These are phyloP conservation scores for Apiotrichum veenhuisii DNA, from an alignment of 1,284 basidiomycete genomes.

Conservation along the genomic window DNA sequence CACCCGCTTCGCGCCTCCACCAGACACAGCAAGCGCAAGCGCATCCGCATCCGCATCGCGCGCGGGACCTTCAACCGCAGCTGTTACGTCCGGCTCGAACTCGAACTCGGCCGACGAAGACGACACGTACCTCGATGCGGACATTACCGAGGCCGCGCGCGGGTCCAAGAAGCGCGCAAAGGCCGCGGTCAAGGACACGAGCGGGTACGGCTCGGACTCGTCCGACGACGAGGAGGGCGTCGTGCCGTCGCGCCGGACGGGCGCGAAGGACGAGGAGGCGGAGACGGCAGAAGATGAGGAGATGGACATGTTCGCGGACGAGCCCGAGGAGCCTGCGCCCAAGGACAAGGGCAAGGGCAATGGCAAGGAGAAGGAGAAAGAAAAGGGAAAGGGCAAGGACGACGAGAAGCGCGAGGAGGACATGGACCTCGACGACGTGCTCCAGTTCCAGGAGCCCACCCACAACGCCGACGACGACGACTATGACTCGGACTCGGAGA, in stretches of 20 bases:
- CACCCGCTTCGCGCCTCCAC: constrained; percentile 72
- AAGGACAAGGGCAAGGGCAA: constrained; percentile 26
- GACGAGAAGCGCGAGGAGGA: constrained; percentile 85
- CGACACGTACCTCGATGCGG: constrained; percentile 39
- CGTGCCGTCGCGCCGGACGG: constrained; percentile 60
- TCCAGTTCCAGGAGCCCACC: constrained; percentile 76
- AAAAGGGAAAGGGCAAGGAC: constrained; percentile 64
- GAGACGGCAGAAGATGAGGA: constrained; percentile 45
- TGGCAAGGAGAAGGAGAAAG: constrained; percentile 40
- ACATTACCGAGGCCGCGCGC: constrained; percentile 37
- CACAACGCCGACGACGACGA: constrained; percentile 65
- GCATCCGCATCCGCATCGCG: constrained; percentile 6
- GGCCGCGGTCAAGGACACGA: constrained; percentile 66
- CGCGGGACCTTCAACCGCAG: no score
- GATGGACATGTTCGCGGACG: constrained; percentile 76
- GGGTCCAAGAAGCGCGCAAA: constrained; percentile 60
- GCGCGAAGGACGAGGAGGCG: constrained; percentile 53
- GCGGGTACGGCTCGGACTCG: constrained; percentile 91
- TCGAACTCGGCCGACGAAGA: neutral
- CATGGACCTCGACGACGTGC: constrained; percentile 82
- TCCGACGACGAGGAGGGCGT: constrained; percentile 81
- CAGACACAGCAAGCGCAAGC: constrained; percentile 13
- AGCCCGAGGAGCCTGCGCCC: constrained; percentile 11
- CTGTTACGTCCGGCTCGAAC: no score
- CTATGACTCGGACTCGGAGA: constrained; percentile 50